Percentiles rank a stretch among this genome's conserved stretches.
These are phyloP conservation scores for Papiliotrema flavescens DNA, from an alignment of 1,284 basidiomycete species.

Conservation along the genomic window DNA sequence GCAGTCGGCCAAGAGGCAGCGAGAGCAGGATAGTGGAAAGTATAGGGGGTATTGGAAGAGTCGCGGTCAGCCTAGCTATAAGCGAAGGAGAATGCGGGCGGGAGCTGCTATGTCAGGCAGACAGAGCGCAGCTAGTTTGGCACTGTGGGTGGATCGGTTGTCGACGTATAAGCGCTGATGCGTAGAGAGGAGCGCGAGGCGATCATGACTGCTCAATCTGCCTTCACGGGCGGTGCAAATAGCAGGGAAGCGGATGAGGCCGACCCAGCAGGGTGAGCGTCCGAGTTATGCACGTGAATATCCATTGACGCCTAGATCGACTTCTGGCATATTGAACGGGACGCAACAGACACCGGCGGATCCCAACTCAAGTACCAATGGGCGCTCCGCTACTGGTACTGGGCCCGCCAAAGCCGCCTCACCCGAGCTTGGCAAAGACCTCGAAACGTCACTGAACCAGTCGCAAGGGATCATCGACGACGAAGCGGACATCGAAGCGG, in stretches of 20 bases:
- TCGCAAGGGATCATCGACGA: conserved; percentile 38
- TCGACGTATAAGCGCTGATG: conserved; percentile 1
- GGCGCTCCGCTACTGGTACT: neutral
- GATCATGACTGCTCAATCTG: conserved; percentile 34
- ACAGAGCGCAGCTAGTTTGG: conserved; percentile 18
- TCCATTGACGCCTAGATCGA: too few relatives aligned
- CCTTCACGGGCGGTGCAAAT: conserved; percentile 33
- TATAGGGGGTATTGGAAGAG: conserved; percentile 23
- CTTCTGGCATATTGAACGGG: neutral
- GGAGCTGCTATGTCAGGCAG: conserved; percentile 24
- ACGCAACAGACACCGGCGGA: neutral
- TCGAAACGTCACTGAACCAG: neutral
- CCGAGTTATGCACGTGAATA: too few relatives aligned
- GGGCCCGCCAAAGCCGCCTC: too few relatives aligned
- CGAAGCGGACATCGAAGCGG: conserved; percentile 21
- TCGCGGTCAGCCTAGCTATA: conserved; percentile 57
- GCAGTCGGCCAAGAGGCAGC: conserved; percentile 27
- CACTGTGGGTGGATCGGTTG: conserved; percentile 13
- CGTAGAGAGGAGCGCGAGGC: conserved; percentile 30
- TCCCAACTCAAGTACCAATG: neutral
- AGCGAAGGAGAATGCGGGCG: conserved; percentile 43
- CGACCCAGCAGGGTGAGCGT: too few relatives aligned
- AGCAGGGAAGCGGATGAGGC: conserved; percentile 4
- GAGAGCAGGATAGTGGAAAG: conserved; percentile 18
- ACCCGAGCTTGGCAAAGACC: too few relatives aligned